Base-by-base conservation (phyloP, 306 rosid genomes). In the Ziziphus jujuba region DNA sequence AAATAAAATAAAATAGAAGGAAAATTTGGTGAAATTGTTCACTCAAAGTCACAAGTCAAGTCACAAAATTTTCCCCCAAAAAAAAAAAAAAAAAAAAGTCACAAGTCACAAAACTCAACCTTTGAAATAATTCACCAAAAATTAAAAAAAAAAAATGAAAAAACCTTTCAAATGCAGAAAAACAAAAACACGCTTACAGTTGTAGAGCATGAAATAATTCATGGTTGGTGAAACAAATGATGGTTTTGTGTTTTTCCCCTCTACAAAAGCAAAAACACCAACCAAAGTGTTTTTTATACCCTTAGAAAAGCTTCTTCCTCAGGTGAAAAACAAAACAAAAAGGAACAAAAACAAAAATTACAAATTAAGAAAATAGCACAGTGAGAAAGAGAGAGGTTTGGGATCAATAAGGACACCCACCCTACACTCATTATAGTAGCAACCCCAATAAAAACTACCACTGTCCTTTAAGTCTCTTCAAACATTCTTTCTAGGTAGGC, bases 191-290 rank as follows among this genome's bases (percentile, higher is more conserved):
- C 66, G 82, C 7, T 73, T 77, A 72, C 85, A 65, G 76, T 72
- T 75, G 87, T 79, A 82, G 65, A 50, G 78, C 76, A 66, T 40
- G 72, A 73, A 64, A 68, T 70, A 72, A 72, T 63, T 59, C 33
- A 57, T 53, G 84, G 78, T 82, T 79, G 79, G 73, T 82, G 77
- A 71, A 71, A 73, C 68, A 64, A 70, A 77, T 77, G 68, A 77
- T 74, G 80, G 24, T 59, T 36, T 56, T 79, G 62, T 70, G 47
- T 70, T 63, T 17, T 56, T 59, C 65, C 71, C 79, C 56, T 69
- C 45, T 53, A 59, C 54, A 21, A 68, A 70, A 72, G 74, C 75
- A 75, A 55, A 79, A 33, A 9, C 36, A 63, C 71, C 74, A 56
- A 72, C 38, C 75, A 49, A 65, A 66, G 45, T 53, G n/a, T 57